These are phyloP conservation scores for Lactarius trivialis DNA, from an alignment of 768 basidiomycete species.

Conservation along the genomic window DNA sequence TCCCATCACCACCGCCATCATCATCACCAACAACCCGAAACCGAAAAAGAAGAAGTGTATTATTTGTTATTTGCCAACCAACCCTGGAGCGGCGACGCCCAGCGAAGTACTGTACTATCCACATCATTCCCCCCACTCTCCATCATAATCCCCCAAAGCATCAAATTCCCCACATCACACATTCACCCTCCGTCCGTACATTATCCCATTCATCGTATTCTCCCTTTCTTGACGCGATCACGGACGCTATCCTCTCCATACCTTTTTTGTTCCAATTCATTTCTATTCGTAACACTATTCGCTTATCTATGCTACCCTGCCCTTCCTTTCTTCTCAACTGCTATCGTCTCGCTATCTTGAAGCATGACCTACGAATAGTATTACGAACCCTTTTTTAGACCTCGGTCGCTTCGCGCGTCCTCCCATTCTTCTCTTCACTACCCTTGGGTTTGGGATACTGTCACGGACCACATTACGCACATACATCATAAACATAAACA, in stretches of 20 bases:
- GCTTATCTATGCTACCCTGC: conserved; percentile 9
- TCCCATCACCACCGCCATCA: background rate
- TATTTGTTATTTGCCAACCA: conserved; percentile 17
- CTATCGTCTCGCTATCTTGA: background rate
- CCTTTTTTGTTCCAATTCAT: background rate
- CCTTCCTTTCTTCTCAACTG: background rate
- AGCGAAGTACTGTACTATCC: conserved; percentile 16
- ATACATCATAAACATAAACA: conserved; percentile 12
- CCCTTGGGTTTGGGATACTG: conserved; percentile 16
- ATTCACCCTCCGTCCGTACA: background rate
- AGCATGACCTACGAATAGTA: conserved; percentile 10
- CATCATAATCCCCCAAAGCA: conserved; percentile 13
- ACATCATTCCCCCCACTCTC: conserved; percentile 9
- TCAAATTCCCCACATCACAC: conserved; percentile 2
- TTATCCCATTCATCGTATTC: background rate
- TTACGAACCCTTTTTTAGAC: background rate
- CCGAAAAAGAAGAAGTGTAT: conserved; percentile 17
- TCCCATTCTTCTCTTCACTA: background rate
- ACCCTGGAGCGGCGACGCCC: background rate
- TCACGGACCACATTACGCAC: conserved; percentile 12
- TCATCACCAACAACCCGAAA: background rate
- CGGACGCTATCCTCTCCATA: conserved; percentile 6
- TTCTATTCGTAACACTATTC: conserved; percentile 21
- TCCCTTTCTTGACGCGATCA: conserved; percentile 7
- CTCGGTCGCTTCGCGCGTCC: conserved; percentile 11